Evolutionary conservation across 2,329 filamentous ascomycete genomes (phyloP).

Genomic region (Arthroderma sp.): DNA sequence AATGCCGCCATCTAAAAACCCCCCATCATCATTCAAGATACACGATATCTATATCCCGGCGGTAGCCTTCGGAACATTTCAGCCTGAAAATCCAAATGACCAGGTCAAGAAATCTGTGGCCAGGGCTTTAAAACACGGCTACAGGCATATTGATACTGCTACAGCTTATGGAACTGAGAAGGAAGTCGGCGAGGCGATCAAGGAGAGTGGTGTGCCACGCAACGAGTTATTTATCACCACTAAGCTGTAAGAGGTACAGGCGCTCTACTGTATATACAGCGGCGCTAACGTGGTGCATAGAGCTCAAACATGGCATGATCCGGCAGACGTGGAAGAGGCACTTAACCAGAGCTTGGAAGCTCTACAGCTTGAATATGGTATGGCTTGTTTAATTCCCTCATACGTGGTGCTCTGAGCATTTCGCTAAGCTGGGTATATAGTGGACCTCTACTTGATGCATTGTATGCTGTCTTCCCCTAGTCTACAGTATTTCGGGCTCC

Average conservation of each 20-base stretch:
- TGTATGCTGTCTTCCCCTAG: slow-evolving; percentile 13
- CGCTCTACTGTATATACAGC: slow-evolving; percentile 41
- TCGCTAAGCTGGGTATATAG: background rate
- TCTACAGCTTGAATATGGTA: slow-evolving; percentile 40
- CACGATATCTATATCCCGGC: slow-evolving; percentile 2
- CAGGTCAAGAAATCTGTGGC: slow-evolving; percentile 36
- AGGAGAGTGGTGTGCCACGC: slow-evolving; percentile 50
- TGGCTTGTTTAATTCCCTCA: slow-evolving; percentile 28
- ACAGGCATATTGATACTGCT: slow-evolving; percentile 42
- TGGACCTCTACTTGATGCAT: slow-evolving; percentile 17
- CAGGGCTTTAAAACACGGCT: slow-evolving; percentile 37
- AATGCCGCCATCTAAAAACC: too few relatives aligned
- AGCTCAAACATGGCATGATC: slow-evolving; percentile 23
- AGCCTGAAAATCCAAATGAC: slow-evolving; percentile 4
- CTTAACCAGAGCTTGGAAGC: slow-evolving; percentile 38
- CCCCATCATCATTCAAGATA: slow-evolving; percentile 2
- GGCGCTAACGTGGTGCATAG: background rate
- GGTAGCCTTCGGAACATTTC: slow-evolving; percentile 7
- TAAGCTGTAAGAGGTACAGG: slow-evolving; percentile 50
- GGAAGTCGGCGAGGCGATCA: slow-evolving; percentile 52
- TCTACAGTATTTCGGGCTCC: slow-evolving; percentile 3
- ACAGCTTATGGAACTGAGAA: slow-evolving; percentile 48
- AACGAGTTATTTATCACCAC: slow-evolving; percentile 53
- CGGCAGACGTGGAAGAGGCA: slow-evolving; percentile 37
- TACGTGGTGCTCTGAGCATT: too few relatives aligned